phyloP scores from a whole-genome alignment of 2,329 filamentous ascomycete genomes.

The Triangularia verruculosa region DNA sequence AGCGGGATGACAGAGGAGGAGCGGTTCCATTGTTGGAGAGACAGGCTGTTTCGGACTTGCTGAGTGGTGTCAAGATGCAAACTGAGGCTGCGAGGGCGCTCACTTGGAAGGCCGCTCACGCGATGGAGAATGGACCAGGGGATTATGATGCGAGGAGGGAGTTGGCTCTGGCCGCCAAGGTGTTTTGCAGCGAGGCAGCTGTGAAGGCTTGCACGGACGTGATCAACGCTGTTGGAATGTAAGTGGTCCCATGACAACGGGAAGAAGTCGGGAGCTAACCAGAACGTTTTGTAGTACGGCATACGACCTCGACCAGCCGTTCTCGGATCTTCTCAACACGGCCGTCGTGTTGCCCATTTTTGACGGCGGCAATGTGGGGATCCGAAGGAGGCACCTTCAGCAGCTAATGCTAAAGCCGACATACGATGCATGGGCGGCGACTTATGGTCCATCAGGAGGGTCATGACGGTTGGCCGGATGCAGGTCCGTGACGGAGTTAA shows the following conservation, averaged over 20 bases:
- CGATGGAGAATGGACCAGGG: constrained; percentile 41
- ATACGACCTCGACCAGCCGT: constrained; percentile 42
- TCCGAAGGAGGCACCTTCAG: constrained; percentile 48
- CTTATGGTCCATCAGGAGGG: constrained; percentile 27
- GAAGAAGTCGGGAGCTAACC: constrained; percentile 1
- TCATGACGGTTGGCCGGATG: too few species aligned
- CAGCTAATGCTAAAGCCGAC: constrained; percentile 41
- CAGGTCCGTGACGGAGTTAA: not conserved
- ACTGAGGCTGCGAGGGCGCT: constrained; percentile 48
- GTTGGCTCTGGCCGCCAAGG: constrained; percentile 48
- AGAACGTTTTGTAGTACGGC: constrained; percentile 31
- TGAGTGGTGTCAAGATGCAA: constrained; percentile 51
- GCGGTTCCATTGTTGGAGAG: constrained; percentile 43
- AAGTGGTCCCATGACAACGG: constrained; percentile 18
- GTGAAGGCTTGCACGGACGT: constrained; percentile 48
- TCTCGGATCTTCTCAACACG: constrained; percentile 43
- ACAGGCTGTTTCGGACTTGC: constrained; percentile 45
- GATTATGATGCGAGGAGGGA: constrained; percentile 42
- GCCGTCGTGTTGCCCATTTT: constrained; percentile 48
- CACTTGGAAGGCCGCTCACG: constrained; percentile 50
- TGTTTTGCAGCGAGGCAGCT: constrained; percentile 48
- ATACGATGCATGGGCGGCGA: constrained; percentile 47
- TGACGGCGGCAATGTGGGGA: constrained; percentile 53
- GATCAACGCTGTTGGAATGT: constrained; percentile 52
- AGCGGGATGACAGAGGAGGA: constrained; percentile 44